Evolutionary conservation across 441 rosid species (phyloP).

Genomic region (California macrophylla): DNA sequence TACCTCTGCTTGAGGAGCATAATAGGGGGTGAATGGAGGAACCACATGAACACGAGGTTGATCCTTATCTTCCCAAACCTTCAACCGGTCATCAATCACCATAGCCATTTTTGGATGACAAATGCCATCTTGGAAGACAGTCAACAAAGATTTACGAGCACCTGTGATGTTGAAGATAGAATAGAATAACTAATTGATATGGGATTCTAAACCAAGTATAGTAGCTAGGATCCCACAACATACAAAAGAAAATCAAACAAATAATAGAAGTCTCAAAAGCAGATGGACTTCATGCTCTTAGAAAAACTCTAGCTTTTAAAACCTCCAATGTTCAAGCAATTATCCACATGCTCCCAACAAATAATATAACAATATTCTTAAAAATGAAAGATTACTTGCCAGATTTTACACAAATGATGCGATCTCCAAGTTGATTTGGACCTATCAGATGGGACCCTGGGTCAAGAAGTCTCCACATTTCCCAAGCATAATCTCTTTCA

Average conservation of each 20-base stretch:
- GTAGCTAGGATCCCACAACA: background rate
- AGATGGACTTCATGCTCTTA: no score
- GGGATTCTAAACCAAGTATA: conserved; percentile 1
- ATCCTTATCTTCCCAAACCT: conserved; percentile 99
- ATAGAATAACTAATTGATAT: conserved; percentile 10
- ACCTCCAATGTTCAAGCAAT: background rate
- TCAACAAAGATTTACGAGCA: conserved; percentile 68
- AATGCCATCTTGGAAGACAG: conserved; percentile 71
- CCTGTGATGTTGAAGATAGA: conserved; percentile 37
- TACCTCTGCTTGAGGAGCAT: conserved; percentile 98
- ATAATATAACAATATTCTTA: conserved; percentile 4
- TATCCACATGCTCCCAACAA: background rate
- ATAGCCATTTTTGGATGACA: conserved; percentile 99
- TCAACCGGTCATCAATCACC: conserved; percentile 94
- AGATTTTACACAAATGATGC: conserved; percentile 87
- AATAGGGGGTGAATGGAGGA: conserved; percentile 80
- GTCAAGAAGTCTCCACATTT: conserved; percentile 98
- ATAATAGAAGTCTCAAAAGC: no score
- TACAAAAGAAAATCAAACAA: background rate
- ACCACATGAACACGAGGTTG: conserved; percentile 98
- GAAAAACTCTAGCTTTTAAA: background rate
- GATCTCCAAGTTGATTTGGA: conserved; percentile 60
- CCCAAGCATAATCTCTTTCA: conserved; percentile 90
- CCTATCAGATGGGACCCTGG: conserved; percentile 72
- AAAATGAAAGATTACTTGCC: conserved; percentile 34